Base-by-base conservation (phyloP, 1,284 basidiomycete species). In the Melampsora americana region DNA sequence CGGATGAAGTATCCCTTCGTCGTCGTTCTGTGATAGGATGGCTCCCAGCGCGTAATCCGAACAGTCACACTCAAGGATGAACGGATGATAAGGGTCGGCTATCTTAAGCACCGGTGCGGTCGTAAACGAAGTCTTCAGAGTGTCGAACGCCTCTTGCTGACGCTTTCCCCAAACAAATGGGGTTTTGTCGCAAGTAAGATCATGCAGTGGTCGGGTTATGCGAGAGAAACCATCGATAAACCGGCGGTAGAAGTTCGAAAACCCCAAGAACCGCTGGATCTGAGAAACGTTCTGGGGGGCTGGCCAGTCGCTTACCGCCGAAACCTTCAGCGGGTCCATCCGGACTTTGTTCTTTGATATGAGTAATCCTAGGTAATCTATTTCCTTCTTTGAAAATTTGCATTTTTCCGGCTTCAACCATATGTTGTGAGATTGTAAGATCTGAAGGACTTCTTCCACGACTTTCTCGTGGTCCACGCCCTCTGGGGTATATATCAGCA, bases 11-110 rank as follows among this genome's bases (percentile, higher is more conserved):
- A 56, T 14, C 11, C 26, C 12, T 11, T 66, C 64, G 11, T 66
- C 60, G 20, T 20, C 23, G 7, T 66, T 71, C 39, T 78, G 77
- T 9, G 59, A 61, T n/a, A 61, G 59, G 1, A 61, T 30, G 7
- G 59, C 59, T 1, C 59, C 59, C 12, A 61, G 59, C 1, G 59
- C 59, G 32, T 26, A 61, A 5, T 61, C 59, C 1, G 59, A 61
- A 30, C 1, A 61, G 6, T 61, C 59, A 7, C 59, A 61, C 32
- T 61, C 59, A 1, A 61, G 6, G 1, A 61, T n/a, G n/a, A 61
- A 61, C 2, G 59, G 59, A 1, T 6, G 11, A 30, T 61, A 61
- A 14, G 59, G 59, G 7, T 61, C 12, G 59, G 60, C 28, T 35
- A 61, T 61, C 5, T 30, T 14, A 7, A 61, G 60, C 3, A 61